Percentiles rank a stretch among this genome's conserved stretches.
Evolutionary conservation across 2,329 filamentous ascomycete genomes (phyloP).

Genomic region (Fusarium humuli): DNA sequence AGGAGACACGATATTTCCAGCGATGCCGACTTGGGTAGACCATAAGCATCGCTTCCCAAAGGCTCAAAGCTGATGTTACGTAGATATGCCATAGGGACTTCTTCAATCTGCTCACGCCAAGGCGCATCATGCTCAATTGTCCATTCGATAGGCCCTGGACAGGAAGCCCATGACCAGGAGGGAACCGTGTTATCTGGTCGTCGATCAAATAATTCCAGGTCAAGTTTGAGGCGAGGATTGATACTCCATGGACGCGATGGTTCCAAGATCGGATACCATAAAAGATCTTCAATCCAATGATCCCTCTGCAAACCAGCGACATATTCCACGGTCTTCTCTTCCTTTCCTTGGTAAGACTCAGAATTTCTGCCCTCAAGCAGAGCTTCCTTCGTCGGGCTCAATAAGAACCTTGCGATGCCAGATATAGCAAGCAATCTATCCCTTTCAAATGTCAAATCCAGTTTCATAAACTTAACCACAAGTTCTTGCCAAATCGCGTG

Average conservation of each 20-base stretch:
- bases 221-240: too few relatives aligned
- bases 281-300: not conserved
- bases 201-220: not conserved
- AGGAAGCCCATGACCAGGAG: conserved; percentile 3
- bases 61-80: not conserved
- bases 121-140: not conserved
- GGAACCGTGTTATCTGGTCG: not conserved
- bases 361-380: not conserved
- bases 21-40: not conserved
- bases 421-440: not conserved
- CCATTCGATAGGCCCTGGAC: not conserved
- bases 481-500: not conserved
- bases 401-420: not conserved
- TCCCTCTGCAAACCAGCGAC: not conserved
- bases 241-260: too few relatives aligned
- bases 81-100: not conserved
- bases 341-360: too few relatives aligned
- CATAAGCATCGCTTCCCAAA: not conserved
- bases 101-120: too few relatives aligned
- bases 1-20: not conserved
- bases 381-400: not conserved
- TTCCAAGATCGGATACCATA: too few relatives aligned
- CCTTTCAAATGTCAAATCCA: not conserved
- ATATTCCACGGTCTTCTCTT: not conserved
- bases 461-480: not conserved